Evolutionary conservation across 2,329 filamentous ascomycete genomes (phyloP).

Genomic region (Arthrobotrys sphaeroides): DNA sequence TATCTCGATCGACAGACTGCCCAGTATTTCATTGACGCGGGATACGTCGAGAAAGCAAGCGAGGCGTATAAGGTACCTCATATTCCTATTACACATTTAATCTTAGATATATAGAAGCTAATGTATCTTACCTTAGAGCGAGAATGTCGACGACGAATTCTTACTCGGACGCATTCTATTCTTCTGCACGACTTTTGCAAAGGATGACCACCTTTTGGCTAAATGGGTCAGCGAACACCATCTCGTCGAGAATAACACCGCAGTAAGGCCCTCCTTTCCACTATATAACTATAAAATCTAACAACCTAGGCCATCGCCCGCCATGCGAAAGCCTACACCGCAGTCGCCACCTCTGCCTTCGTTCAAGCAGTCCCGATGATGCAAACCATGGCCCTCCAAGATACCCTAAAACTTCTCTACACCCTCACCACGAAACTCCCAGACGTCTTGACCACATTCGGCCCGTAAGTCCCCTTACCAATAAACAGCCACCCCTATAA

Average conservation of each 20-base stretch:
- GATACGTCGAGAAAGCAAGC: slow-evolving; percentile 74
- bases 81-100: no score
- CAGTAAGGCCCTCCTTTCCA: slow-evolving; percentile 58
- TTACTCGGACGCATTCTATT: slow-evolving; percentile 81
- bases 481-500: neutral
- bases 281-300: neutral
- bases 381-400: slow-evolving; percentile 80
- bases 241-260: slow-evolving; percentile 74
- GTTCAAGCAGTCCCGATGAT: slow-evolving; percentile 64
- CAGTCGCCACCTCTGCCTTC: slow-evolving; percentile 49
- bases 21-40: slow-evolving; percentile 77
- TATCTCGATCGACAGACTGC: slow-evolving; percentile 74
- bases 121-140: no score
- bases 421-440: slow-evolving; percentile 71
- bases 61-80: slow-evolving; percentile 70
- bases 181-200: slow-evolving; percentile 78
- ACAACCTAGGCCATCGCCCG: slow-evolving; percentile 66
- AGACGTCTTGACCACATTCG: slow-evolving; percentile 11
- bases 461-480: slow-evolving; percentile 7
- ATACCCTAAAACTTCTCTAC: slow-evolving; percentile 88
- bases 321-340: slow-evolving; percentile 70
- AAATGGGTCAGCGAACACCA: slow-evolving; percentile 72
- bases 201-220: slow-evolving; percentile 69
- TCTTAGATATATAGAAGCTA: no score
- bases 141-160: slow-evolving; percentile 85